Conservation (phyloP, 2,329 filamentous ascomycete genomes). For the Orbilia quercus region DNA sequence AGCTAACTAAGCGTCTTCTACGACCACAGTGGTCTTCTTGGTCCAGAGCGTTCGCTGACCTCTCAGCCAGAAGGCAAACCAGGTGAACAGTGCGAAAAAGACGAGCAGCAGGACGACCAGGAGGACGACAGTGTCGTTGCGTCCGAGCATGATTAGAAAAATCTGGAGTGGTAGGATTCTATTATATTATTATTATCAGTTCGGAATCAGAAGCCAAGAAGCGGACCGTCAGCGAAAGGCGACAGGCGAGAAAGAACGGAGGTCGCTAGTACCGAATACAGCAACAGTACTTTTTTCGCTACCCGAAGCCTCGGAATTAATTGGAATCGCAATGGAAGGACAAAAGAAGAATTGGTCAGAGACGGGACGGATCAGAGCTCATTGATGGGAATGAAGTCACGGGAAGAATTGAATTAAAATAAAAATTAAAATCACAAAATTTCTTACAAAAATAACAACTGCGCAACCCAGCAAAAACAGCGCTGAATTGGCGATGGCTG, state of each 20-base stretch:
- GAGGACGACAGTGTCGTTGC: conserved; percentile 52
- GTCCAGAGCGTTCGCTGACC: conserved; percentile 16
- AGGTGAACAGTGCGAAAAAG: conserved; percentile 34
- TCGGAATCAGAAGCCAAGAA: conserved; percentile 43
- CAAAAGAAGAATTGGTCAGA: too few species aligned
- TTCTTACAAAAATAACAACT: too few species aligned
- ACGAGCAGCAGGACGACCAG: conserved; percentile 52
- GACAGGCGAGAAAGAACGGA: conserved; percentile 7
- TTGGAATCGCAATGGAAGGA: neutral
- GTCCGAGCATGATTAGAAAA: conserved; percentile 40
- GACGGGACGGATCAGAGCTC: too few species aligned
- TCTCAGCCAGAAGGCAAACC: conserved; percentile 37
- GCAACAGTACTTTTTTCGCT: neutral
- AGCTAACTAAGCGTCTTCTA: conserved; percentile 17
- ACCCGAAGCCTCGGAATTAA: conserved; percentile 12
- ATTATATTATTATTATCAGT: neutral
- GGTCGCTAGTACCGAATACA: neutral
- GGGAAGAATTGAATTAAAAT: neutral
- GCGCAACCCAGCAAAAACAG: neutral
- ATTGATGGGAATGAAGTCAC: neutral
- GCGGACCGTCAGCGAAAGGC: conserved; percentile 1
- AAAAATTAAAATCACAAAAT: too few species aligned
- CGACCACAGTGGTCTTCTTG: conserved; percentile 5
- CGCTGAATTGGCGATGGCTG: neutral
- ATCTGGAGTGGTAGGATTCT: neutral